Base-by-base conservation (phyloP, 495 filamentous ascomycete species). In the Lasiosphaeriaceae sp. region DNA sequence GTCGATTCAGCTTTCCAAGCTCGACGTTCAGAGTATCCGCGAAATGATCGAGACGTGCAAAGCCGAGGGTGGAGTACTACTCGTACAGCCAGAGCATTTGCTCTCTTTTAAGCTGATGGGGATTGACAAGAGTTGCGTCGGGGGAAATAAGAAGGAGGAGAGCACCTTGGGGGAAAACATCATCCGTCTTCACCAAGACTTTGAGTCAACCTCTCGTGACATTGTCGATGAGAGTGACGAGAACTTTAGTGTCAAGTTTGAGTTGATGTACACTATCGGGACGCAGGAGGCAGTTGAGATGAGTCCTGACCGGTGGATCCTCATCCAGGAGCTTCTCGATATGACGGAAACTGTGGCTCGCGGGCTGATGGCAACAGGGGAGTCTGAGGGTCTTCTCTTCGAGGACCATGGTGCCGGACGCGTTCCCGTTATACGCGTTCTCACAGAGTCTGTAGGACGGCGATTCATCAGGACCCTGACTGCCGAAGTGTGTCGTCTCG, bases 191-290 rank as follows among this genome's bases (percentile, higher is more conserved):
- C 72, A 85, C 37, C 37, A 66, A 4, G 75, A 76, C 52, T 67
- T 86, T 11, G 59, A 76, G 14, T 26, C 14, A 0, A 54, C 63
- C 7, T 77, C 74, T 0, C 66, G 83, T 2, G 79, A 87, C 55
- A 75, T 89, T 12, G 66, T 89, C 0, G 85, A 89, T 50, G 84
- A 88, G 66, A 86, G 82, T 52, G 85, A 89, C 56, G 83, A 88
- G 56, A 84, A 80, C 48, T 78, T 88, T 23, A 81, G 73, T 56
- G 77, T 79, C 20, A 80, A 77, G 51, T 84, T 82, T 23, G 79
- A 88, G 60, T 61, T 88, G 6, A 80, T 90, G 14, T 92, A 91
- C 58, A 86, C 85, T 0, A 81, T 88, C 58, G 87, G 88, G 6
- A 49, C 55, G 2, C 84, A 87, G 51, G 58, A 64, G 2, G 54